These are phyloP conservation scores for Rhododendron ovatum DNA, from an alignment of 148 eudicot genomes.

Conservation along the genomic window DNA sequence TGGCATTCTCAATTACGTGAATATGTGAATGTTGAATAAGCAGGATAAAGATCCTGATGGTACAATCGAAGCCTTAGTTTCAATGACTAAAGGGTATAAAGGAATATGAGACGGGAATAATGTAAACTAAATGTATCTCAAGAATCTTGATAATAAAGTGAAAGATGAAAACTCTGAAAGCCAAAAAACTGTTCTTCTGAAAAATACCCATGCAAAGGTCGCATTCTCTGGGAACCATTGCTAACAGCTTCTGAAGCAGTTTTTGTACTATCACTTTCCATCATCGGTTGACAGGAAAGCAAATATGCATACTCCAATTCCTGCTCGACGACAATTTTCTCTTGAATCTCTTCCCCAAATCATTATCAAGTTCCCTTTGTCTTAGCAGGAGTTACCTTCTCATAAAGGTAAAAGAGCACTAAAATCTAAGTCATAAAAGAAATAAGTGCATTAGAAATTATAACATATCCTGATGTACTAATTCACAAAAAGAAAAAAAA, in stretches of 20 bases:
- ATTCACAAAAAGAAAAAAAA: not conserved
- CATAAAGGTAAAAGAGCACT: slow-evolving; percentile 8
- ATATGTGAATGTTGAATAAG: not conserved
- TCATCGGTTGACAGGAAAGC: slow-evolving; percentile 29
- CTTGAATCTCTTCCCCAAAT: slow-evolving; percentile 49
- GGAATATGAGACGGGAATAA: not conserved
- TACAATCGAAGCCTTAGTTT: not conserved
- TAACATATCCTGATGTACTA: not conserved
- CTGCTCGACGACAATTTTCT: slow-evolving; percentile 38
- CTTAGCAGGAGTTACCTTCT: slow-evolving; percentile 26
- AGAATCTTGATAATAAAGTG: not conserved
- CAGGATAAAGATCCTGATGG: not conserved
- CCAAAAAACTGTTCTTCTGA: not conserved
- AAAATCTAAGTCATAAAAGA: slow-evolving; percentile 2
- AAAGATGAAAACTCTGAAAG: slow-evolving; percentile 11
- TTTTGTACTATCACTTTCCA: slow-evolving; percentile 59
- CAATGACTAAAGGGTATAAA: not conserved
- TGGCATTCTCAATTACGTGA: not conserved
- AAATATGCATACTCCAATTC: slow-evolving; percentile 49
- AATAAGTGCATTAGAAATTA: slow-evolving; percentile 6
- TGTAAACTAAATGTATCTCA: not conserved
- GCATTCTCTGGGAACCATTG: slow-evolving; percentile 44
- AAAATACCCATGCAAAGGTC: slow-evolving; percentile 60
- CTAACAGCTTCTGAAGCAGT: slow-evolving; percentile 39
- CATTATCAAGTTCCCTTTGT: slow-evolving; percentile 53